Evolutionary conservation across 2,329 filamentous ascomycete species (phyloP).

Genomic region (Byssochlamys sp.): DNA sequence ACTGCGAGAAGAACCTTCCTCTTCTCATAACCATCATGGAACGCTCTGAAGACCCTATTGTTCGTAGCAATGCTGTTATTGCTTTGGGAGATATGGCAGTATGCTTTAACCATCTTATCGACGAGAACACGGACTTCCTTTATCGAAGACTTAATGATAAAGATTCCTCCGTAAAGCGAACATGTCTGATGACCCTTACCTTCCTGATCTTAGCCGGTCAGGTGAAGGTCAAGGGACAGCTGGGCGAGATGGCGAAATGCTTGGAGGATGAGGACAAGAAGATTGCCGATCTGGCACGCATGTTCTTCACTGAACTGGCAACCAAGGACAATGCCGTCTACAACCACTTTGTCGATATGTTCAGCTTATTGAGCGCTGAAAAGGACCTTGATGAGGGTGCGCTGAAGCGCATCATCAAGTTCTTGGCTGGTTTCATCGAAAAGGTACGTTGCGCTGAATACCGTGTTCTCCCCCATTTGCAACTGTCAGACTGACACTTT

Average conservation of each 20-base stretch:
- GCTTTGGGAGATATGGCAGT: conserved; percentile 98
- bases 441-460: conserved; percentile 57
- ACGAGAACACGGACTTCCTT: conserved; percentile 96
- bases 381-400: conserved; percentile 71
- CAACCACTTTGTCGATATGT: conserved; percentile 99
- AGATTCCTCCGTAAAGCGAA: conserved; percentile 85
- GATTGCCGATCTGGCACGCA: conserved; percentile 83
- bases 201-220: conserved; percentile 95
- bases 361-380: conserved; percentile 79
- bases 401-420: conserved; percentile 78
- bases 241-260: conserved; percentile 98
- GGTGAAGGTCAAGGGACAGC: conserved; percentile 97
- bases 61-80: conserved; percentile 91
- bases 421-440: conserved; percentile 89
- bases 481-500: conserved; percentile 7
- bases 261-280: conserved; percentile 91
- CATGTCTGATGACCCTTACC: conserved; percentile 94
- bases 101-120: conserved; percentile 97
- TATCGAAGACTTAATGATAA: conserved; percentile 85
- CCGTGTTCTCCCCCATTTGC: background rate
- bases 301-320: conserved; percentile 97
- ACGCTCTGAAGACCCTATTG: conserved; percentile 80
- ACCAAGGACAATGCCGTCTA: conserved; percentile 99
- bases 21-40: conserved; percentile 97
- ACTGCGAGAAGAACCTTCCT: conserved; percentile 85